These are phyloP conservation scores for Camellia lanceoleosa DNA, from an alignment of 148 eudicot species.

Conservation along the genomic window DNA sequence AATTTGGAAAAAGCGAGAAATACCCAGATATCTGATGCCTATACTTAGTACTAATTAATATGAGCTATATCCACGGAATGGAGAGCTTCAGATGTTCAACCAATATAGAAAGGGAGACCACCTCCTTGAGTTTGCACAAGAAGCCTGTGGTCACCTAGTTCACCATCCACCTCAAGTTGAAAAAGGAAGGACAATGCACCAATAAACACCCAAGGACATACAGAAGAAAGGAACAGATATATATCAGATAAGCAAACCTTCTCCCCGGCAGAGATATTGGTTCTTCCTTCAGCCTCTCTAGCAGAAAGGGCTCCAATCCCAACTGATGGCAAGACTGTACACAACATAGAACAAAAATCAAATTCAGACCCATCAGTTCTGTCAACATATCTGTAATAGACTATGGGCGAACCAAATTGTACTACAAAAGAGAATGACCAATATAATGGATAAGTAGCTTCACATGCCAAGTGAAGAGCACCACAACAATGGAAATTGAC, in stretches of 20 bases:
- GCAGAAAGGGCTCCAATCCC: constrained; percentile 87
- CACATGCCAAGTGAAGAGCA: background rate
- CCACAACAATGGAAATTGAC: background rate
- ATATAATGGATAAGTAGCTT: background rate
- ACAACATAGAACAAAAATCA: background rate
- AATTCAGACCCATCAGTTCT: background rate
- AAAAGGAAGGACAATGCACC: background rate
- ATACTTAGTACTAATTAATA: background rate
- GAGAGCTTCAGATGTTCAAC: background rate
- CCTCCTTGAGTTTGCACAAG: too few relatives aligned
- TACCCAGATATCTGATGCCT: background rate
- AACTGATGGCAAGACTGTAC: constrained; percentile 67
- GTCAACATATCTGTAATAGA: background rate
- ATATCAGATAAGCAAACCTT: constrained; percentile 39
- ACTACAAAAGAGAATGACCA: background rate
- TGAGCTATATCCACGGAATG: background rate
- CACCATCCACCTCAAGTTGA: background rate
- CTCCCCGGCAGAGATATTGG: constrained; percentile 56
- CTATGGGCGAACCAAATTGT: background rate
- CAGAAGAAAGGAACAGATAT: background rate
- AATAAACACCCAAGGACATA: background rate
- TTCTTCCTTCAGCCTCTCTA: constrained; percentile 80
- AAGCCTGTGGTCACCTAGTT: too few relatives aligned
- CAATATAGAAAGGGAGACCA: background rate
- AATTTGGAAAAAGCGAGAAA: background rate